These are phyloP conservation scores for Lotus japonicus DNA, from an alignment of 306 rosid genomes.

Conservation along the genomic window DNA sequence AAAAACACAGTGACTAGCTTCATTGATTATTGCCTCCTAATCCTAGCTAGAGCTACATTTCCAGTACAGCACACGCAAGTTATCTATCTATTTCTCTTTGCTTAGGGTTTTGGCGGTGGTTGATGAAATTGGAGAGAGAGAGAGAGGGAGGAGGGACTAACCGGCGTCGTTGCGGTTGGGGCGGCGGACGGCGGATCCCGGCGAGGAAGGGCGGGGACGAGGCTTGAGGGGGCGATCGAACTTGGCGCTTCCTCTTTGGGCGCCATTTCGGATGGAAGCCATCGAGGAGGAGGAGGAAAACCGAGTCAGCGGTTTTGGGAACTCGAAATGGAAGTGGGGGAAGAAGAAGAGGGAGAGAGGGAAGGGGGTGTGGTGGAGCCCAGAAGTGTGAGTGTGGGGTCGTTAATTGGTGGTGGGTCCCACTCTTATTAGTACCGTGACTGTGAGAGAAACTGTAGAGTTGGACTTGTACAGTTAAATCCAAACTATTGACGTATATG, in stretches of 20 bases:
- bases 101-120: not conserved
- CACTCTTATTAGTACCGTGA: not conserved
- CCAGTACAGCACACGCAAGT: not conserved
- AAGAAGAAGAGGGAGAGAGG: not conserved
- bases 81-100: not conserved
- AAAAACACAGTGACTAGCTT: no score
- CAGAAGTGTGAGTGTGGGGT: slow-evolving; percentile 12
- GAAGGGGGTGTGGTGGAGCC: slow-evolving; percentile 15
- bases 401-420: not conserved
- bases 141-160: slow-evolving; percentile 1
- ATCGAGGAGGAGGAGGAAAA: not conserved
- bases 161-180: slow-evolving; percentile 35
- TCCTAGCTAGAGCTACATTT: slow-evolving; percentile 16
- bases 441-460: no score
- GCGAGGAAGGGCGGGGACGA: slow-evolving; percentile 28
- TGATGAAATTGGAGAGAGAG: not conserved
- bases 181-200: slow-evolving; percentile 38
- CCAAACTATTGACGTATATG: no score
- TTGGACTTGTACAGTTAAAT: no score
- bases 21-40: slow-evolving; percentile 16
- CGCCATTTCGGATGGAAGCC: slow-evolving; percentile 39
- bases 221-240: slow-evolving; percentile 36
- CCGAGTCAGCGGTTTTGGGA: slow-evolving; percentile 20
- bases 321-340: not conserved
- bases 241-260: slow-evolving; percentile 32